Conservation (phyloP, 768 basidiomycete genomes). For the Macrolepiota dolichaula region DNA sequence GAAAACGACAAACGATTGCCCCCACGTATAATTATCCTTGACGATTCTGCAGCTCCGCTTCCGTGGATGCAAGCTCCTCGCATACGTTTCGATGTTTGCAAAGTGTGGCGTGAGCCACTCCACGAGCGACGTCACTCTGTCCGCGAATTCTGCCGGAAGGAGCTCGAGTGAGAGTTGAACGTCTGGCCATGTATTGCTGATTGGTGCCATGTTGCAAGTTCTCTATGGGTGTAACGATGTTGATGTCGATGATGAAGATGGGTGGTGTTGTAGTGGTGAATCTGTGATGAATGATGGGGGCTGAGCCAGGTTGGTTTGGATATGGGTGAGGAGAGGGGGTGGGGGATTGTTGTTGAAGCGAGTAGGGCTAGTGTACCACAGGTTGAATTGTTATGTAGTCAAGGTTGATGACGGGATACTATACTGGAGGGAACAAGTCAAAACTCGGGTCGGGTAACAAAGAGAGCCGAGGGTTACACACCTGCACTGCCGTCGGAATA, state of each 20-base stretch:
- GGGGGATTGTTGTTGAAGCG: too few relatives aligned
- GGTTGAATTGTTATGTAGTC: conserved; percentile 1
- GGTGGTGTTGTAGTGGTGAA: not conserved
- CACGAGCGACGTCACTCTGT: conserved; percentile 33
- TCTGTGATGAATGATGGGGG: too few relatives aligned
- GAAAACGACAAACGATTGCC: conserved; percentile 37
- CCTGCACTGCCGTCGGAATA: not conserved
- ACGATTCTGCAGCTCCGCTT: conserved; percentile 27
- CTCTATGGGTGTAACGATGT: not conserved
- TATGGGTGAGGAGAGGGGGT: too few relatives aligned
- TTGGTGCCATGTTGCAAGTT: conserved; percentile 18
- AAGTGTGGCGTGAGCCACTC: conserved; percentile 30
- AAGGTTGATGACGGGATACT: not conserved
- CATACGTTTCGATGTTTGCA: conserved; percentile 28
- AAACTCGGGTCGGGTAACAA: not conserved
- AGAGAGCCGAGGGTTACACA: not conserved
- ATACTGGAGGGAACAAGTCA: not conserved
- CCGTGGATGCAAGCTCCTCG: conserved; percentile 30
- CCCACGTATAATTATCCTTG: conserved; percentile 35
- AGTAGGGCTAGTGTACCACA: too few relatives aligned
- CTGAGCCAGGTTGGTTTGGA: too few relatives aligned
- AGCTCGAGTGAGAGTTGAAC: conserved; percentile 30
- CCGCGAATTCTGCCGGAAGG: conserved; percentile 31
- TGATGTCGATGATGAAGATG: not conserved
- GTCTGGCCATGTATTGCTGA: conserved; percentile 38